Evolutionary conservation across 805 yeast genomes (phyloP), one percentile per base, ranked within the genome.

Genomic region (Komagataella pseudopastoris): DNA sequence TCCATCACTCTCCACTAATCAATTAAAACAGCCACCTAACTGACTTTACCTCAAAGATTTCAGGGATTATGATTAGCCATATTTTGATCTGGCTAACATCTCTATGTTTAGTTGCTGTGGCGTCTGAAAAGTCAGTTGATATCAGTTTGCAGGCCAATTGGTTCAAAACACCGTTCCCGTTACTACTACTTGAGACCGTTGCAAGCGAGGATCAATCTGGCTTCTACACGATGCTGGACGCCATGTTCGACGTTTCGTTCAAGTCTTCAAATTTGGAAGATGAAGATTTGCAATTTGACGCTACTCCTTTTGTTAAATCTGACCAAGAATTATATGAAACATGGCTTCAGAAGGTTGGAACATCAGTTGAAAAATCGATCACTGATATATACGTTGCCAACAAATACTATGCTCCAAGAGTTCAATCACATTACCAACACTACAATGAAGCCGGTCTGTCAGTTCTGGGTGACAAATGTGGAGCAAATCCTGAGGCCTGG

Each of bases 351-450:
- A 30, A 65, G 23, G 47, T 58, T 16, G 51, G 50, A 3, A 44
- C 57, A 1, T 36, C 52, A 1, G 57, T 54, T 20, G 45, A 20
- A 7, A 49, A 46, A 30, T 48, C 54, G 3, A 17, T 75, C 30
- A 62, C 74, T 6, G 69, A 76, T 53, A 65, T 77, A 39, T 65
- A 75, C 44, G 55, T 80, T 39, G 73, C 74, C 0, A 63, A 76
- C 51, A 74, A 80, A 48, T 64, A 72, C 30, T 63, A 72, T 51
- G 67, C 86, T 1, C 88, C 96, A 3, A 69, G 81, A 48, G 71
- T 88, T 24, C 78, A 80, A 59, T 68, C 89, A 1, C 86, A 86
- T 51, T 83, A 72, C 59, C 72, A 74, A 50, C 69, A 75, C 59
- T 87, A 77, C 58, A 62, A 60, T 2, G 56, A 63, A 1, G 54